A percentile compares a stretch with the other conserved stretches of the same genome.
Conservation (phyloP, 768 basidiomycete species). For the Chlorophyllum brunneum region DNA sequence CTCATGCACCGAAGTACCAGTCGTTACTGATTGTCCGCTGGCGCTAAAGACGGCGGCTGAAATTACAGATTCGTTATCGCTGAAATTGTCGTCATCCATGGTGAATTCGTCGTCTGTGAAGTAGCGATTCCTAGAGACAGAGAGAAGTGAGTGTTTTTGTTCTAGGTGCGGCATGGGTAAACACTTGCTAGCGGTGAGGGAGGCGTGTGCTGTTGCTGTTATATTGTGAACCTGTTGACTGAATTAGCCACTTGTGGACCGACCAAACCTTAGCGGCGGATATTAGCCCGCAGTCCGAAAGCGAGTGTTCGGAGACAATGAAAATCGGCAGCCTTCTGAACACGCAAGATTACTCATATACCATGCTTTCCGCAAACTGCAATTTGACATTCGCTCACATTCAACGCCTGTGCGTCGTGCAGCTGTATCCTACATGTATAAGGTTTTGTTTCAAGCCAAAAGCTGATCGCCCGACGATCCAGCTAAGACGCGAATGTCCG, state of each 20-base stretch:
- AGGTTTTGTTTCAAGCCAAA: neutral
- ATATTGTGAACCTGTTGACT: conserved; percentile 2
- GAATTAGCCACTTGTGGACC: conserved; percentile 9
- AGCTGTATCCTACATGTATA: too few relatives aligned
- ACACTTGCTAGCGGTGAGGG: neutral
- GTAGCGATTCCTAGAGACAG: neutral
- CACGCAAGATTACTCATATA: conserved; percentile 1
- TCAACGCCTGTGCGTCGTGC: too few relatives aligned
- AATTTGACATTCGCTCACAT: too few relatives aligned
- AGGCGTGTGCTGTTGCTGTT: conserved; percentile 3
- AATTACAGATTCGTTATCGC: conserved; percentile 3
- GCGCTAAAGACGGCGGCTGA: conserved; percentile 9
- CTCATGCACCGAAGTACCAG: conserved; percentile 27
- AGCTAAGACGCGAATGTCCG: too few relatives aligned
- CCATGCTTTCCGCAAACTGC: neutral
- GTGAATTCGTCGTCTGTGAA: conserved; percentile 4
- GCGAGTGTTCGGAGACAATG: neutral
- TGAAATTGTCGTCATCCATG: conserved; percentile 6
- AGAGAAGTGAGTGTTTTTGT: neutral
- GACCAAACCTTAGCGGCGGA: conserved; percentile 10
- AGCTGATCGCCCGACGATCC: neutral
- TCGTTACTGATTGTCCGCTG: neutral
- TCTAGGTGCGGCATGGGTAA: neutral
- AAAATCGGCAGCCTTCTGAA: too few relatives aligned
- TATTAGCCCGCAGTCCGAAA: conserved; percentile 8